Conservation (phyloP, 73 alveolate species). For the Symbiodinium pilosum region DNA sequence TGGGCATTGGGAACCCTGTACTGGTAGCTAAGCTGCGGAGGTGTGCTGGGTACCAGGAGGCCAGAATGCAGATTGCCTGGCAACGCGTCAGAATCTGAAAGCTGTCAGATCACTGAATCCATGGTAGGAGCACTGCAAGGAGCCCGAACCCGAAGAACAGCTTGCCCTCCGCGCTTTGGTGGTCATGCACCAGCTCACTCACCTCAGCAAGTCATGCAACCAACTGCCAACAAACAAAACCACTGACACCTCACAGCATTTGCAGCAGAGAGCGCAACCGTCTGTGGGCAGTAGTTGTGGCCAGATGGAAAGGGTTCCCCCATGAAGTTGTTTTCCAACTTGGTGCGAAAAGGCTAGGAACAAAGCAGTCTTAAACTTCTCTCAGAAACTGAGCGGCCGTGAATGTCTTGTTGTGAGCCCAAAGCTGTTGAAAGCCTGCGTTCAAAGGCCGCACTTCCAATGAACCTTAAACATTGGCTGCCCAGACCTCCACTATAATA, state of each 20-base stretch:
- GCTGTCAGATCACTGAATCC: too few relatives aligned
- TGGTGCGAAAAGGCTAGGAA: not conserved
- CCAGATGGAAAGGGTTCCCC: slow-evolving; percentile 13
- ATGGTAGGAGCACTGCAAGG: not conserved
- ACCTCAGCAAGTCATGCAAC: not conserved
- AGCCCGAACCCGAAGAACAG: not conserved
- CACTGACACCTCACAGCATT: not conserved
- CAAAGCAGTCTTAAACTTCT: not conserved
- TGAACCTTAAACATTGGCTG: not conserved
- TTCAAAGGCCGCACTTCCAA: not conserved
- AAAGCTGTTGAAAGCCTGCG: not conserved
- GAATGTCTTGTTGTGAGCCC: slow-evolving; percentile 17
- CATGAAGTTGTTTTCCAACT: slow-evolving; percentile 17
- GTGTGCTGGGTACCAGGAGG: not conserved
- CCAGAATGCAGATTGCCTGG: slow-evolving; percentile 4
- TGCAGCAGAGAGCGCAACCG: not conserved
- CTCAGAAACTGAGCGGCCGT: not conserved
- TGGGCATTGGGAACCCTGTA: too few relatives aligned
- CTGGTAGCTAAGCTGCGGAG: not conserved
- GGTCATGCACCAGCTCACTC: not conserved
- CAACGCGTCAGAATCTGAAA: not conserved
- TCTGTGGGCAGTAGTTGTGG: slow-evolving; percentile 10
- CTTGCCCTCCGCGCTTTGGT: not conserved
- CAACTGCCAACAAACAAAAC: not conserved
- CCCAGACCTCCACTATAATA: slow-evolving; percentile 14